Evolutionary conservation across 495 filamentous ascomycete genomes (phyloP), one percentile per base, ranked within the genome.

Genomic region (Talaromyces borbonicus): DNA sequence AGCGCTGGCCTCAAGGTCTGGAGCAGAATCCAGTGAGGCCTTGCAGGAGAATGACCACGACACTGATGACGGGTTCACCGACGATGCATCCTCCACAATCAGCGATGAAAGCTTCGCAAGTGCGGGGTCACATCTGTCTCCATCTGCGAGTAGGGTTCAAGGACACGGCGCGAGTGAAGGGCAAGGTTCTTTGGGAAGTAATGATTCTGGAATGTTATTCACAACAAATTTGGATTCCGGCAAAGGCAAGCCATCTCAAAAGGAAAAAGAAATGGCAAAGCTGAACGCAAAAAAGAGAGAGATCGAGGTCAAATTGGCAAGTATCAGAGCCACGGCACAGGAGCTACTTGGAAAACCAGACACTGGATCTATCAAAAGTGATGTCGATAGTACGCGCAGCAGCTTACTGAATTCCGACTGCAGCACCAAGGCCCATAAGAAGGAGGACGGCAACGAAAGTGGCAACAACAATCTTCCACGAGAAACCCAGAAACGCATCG

Each of bases 181-280:
- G n/a, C n/a, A n/a, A n/a, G n/a, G n/a, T n/a, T n/a, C n/a, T n/a
- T n/a, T n/a, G n/a, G n/a, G n/a, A n/a, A 32, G 12, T 29, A 31
- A n/a, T n/a, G 43, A 35, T 11, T 29, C 43, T 16, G 43, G 16
- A 2, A 3, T 35, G 29, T 8, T 14, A 11, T 23, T n/a, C 15
- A 35, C 43, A 46, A 8, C 43, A 8, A 11, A 20, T 7, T 35
- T n/a, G 14, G 30, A 46, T 8, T 5, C 43, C 9, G 23, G 30
- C 27, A 20, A 46, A 35, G 7, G 11, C 15, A 68, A 63, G 26
- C 51, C 61, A n/a, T 61, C 66, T 0, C 69, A 71, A 31, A 70
- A 86, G 49, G 80, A 89, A 25, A 84, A 81, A 49, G 85, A 92
- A 8, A 71, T 95, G 2, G 63, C 67, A 30, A 92, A 89, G 50